Evolutionary conservation across 345 rosid genomes (phyloP).

Genomic region (Gossypium ekmanianum): DNA sequence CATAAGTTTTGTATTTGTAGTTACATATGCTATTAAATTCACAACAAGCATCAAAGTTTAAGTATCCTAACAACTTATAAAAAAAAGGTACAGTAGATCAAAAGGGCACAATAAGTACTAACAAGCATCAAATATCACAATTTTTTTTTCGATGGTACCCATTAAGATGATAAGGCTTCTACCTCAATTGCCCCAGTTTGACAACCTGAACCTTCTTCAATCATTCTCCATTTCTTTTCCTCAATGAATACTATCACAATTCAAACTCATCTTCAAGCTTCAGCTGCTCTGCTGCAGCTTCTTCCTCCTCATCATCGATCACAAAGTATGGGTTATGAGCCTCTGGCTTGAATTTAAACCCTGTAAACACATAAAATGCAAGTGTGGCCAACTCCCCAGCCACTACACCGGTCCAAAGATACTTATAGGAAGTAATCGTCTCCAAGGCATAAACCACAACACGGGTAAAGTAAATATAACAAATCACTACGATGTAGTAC

Average conservation of each 20-base stretch:
- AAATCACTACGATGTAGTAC: constrained; percentile 87
- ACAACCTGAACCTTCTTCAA: constrained; percentile 15
- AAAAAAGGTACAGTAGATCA: background rate
- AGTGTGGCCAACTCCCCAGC: constrained; percentile 85
- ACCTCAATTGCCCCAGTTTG: constrained; percentile 23
- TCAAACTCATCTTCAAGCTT: constrained; percentile 98
- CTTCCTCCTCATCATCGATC: constrained; percentile 96
- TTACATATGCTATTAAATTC: constrained; percentile 33
- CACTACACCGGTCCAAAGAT: constrained; percentile 83
- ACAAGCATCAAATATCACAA: background rate
- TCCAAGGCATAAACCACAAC: constrained; percentile 84
- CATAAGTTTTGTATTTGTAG: constrained; percentile 21
- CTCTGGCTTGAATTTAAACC: constrained; percentile 87
- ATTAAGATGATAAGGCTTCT: constrained; percentile 20
- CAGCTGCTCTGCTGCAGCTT: constrained; percentile 88
- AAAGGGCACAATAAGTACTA: constrained; percentile 1
- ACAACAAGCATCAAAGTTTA: constrained; percentile 9
- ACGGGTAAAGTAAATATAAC: constrained; percentile 90
- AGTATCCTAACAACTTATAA: constrained; percentile 16
- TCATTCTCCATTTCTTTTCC: background rate
- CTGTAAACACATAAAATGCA: constrained; percentile 83
- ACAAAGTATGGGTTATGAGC: constrained; percentile 90
- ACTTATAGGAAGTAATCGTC: constrained; percentile 87
- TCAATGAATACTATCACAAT: constrained; percentile 35
- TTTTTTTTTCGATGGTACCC: background rate